Evolutionary conservation across 768 basidiomycete species (phyloP), one percentile per base, ranked within the genome.

Genomic region (Glaciozyma martinii): DNA sequence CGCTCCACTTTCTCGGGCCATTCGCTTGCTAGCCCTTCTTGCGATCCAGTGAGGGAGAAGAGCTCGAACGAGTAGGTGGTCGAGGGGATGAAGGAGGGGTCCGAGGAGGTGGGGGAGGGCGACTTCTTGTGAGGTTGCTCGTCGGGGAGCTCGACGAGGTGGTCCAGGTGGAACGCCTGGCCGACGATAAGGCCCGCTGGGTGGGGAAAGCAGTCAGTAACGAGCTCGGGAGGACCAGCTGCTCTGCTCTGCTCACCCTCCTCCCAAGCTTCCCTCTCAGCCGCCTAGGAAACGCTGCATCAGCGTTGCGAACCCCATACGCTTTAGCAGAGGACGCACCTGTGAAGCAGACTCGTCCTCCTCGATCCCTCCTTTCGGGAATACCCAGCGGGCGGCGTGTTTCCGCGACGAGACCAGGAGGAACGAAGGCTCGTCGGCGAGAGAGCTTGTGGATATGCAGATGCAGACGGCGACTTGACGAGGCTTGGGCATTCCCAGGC

Each of bases 351-450:
- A 32, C 33, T 70, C 68, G 42, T 65, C 68, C 16, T 40, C 29
- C n/a, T 70, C 68, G 18, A 70, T 47, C 10, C 70, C 70, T 1
- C 70, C 70, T 18, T 71, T 71, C 0, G 70, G 70, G 12, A 67
- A 61, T 12, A 71, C 70, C 60, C 63, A 65, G 40, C 54, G 62
- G 21, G 19, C 30, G 5, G 23, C 18, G 42, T 54, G 65, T 33
- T 71, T 71, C 32, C 70, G 57, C 1, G 37, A 46, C 2, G 46
- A 30, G 12, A 62, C 58, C 46, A 71, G 40, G 21, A 60, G 60
- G 61, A 67, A 61, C 42, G 50, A 54, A 12, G 56, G 27, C 18
- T 29, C 6, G 32, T 43, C 27, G 16, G 59, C 27, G 33, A 50
- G 29, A 23, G 54, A 30, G 13, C 42, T 6, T 6, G 68, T 49